phyloP scores from a whole-genome alignment of 192 early-diverging fungal genomes.

The Backusella parvicylindrica region DNA sequence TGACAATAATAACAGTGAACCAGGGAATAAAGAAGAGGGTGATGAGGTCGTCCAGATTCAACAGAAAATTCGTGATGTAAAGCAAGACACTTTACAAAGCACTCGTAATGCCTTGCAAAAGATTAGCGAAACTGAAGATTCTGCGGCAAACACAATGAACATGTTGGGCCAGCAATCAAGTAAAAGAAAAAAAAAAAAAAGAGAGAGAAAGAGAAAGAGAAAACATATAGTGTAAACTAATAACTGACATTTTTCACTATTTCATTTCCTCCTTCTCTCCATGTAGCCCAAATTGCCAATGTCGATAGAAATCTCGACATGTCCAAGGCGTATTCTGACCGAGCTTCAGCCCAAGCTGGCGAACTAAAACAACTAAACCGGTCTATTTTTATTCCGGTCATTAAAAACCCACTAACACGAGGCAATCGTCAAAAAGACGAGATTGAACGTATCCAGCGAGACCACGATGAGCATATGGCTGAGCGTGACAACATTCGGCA shows the following conservation, averaged over 20 bases:
- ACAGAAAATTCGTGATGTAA: conserved; percentile 53
- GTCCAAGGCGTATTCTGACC: conserved; percentile 52
- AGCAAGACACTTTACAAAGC: conserved; percentile 63
- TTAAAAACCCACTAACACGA: conserved; percentile 66
- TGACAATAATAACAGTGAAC: not conserved
- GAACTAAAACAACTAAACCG: conserved; percentile 65
- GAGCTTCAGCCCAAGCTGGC: conserved; percentile 45
- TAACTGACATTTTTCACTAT: not conserved
- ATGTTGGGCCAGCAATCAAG: conserved; percentile 63
- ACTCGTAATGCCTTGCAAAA: conserved; percentile 61
- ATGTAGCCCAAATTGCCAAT: conserved; percentile 34
- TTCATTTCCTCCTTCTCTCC: not conserved
- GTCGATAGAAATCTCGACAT: conserved; percentile 63
- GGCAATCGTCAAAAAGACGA: conserved; percentile 54
- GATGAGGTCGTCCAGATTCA: conserved; percentile 57
- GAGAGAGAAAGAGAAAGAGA: not conserved
- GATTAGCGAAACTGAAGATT: conserved; percentile 58
- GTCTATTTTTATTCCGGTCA: conserved; percentile 67
- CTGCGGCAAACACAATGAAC: conserved; percentile 55
- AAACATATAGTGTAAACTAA: not conserved
- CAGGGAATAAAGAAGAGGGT: conserved; percentile 53
- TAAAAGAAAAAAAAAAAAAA: conserved; percentile 16
- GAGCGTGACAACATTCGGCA: conserved; percentile 49
- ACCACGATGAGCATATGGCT: conserved; percentile 44
- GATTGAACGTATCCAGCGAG: conserved; percentile 43